Evolutionary conservation across 306 rosid genomes (phyloP).

Genomic region (Cucumis cinereus): DNA sequence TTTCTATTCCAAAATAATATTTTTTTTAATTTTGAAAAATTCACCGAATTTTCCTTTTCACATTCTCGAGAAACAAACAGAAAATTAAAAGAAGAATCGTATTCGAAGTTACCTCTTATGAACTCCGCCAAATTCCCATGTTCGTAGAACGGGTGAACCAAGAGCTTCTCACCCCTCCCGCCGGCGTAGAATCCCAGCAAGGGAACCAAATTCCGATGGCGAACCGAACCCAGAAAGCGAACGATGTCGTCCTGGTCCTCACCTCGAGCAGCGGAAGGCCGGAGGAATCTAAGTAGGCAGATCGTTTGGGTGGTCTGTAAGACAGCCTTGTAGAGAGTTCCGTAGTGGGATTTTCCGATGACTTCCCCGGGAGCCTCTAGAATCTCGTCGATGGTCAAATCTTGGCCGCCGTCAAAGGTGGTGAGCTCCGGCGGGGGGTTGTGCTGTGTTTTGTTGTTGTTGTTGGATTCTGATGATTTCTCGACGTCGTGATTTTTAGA

Average conservation of each 20-base stretch:
- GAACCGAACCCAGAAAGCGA: not conserved
- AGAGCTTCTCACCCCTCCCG: constrained; percentile 91
- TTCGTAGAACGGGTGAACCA: constrained; percentile 72
- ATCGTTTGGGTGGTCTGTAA: constrained; percentile 45
- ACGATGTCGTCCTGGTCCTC: constrained; percentile 12
- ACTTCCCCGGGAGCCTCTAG: constrained; percentile 96
- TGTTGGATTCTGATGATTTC: constrained; percentile 47
- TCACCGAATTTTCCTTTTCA: not conserved
- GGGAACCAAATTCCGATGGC: constrained; percentile 35
- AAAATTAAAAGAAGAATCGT: not conserved
- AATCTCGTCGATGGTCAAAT: constrained; percentile 63
- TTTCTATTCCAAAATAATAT: too few relatives aligned
- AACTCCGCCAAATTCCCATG: constrained; percentile 65
- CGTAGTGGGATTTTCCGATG: constrained; percentile 79
- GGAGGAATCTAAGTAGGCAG: constrained; percentile 67
- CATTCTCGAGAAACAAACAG: constrained; percentile 4
- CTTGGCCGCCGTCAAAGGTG: constrained; percentile 59
- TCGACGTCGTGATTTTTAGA: constrained; percentile 13
- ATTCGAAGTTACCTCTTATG: constrained; percentile 44
- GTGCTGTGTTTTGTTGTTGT: constrained; percentile 15
- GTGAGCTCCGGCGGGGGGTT: constrained; percentile 35
- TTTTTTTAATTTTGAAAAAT: not conserved
- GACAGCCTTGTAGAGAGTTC: constrained; percentile 73
- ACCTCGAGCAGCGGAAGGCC: constrained; percentile 51
- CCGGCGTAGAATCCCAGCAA: constrained; percentile 72